Base-by-base conservation (phyloP, 805 yeast genomes). In the Metschnikowia lochheadii region DNA sequence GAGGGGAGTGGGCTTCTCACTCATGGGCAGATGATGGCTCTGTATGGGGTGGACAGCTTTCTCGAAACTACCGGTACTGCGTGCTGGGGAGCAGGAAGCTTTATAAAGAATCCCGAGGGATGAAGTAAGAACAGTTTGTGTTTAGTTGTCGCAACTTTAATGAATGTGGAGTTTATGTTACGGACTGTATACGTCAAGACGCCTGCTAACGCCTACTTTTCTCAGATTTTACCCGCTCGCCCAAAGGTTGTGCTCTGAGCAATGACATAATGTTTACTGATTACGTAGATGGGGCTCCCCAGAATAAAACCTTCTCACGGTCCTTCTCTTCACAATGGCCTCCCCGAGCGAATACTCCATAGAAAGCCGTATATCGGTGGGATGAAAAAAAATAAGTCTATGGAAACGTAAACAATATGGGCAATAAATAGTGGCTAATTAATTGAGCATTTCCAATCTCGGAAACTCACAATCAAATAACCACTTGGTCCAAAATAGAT, bases 1-100 rank as follows among this genome's bases (percentile, higher is more conserved):
- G 31, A 72, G 56, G 14, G 76, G 77, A 23, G 55, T 57, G 21
- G 62, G 62, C 32, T 50, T 51, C 23, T 49, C 47, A 32, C 46
- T 46, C 57, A 54, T 54, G 46, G 39, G 17, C 18, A 20, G 20
- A 40, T n/a, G 21, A 13, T 10, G 33, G 33, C 21, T 26, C 32
- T 29, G n/a, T n/a, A 14, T 21, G 29, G 43, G 6, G 10, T 26
- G 34, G 33, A 15, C n/a, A 15, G 43, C 43, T 40, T 15, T 15
- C 43, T 15, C 21, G 13, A 40, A 26, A 23, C 20, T 15, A 40
- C n/a, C 17, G 14, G 14, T 8, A 39, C 26, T 17, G 44, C 44
- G 36, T 14, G 36, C 23, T 31, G 35, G 18, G 33, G 17, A 41
- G 14, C 44, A 14, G 44, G 41, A 39, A 17, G 23, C 32, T 23